Evolutionary conservation across 805 yeast species (phyloP).

Genomic region (Cyberlindnera subsufficiens): DNA sequence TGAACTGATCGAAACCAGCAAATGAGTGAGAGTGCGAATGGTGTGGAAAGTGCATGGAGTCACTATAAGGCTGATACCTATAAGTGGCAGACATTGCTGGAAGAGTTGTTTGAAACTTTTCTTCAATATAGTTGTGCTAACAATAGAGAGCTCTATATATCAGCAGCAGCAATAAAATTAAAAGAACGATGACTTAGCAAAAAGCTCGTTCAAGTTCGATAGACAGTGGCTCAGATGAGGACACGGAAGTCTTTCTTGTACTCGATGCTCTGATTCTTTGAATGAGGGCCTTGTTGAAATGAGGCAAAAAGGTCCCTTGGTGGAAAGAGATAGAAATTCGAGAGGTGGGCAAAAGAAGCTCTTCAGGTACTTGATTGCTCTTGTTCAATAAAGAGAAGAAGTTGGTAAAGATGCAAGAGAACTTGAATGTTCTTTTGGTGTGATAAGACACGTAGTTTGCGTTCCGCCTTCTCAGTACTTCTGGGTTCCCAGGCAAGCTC

Average conservation of each 20-base stretch:
- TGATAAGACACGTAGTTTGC: not conserved
- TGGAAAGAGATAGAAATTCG: not conserved
- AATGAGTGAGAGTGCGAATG: slow-evolving; percentile 2
- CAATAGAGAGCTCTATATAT: not conserved
- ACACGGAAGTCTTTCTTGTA: not conserved
- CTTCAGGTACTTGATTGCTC: no score
- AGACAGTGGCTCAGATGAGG: not conserved
- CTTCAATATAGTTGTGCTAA: not conserved
- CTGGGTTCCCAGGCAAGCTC: slow-evolving; percentile 1
- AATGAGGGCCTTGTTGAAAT: slow-evolving; percentile 1
- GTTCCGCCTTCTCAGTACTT: not conserved
- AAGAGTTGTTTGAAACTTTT: not conserved
- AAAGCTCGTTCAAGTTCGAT: slow-evolving; percentile 29
- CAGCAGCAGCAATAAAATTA: not conserved
- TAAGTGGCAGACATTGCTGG: slow-evolving; percentile 18
- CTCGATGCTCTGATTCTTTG: not conserved
- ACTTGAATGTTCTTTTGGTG: not conserved
- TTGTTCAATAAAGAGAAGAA: not conserved
- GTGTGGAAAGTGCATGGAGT: slow-evolving; percentile 3
- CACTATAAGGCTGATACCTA: slow-evolving; percentile 14
- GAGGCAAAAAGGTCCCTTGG: not conserved
- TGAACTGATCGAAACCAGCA: not conserved
- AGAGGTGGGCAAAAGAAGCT: not conserved
- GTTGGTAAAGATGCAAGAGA: not conserved
- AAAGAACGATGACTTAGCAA: slow-evolving; percentile 35